Conservation (phyloP, 306 rosid species). For the Ochetophila trinervis region DNA sequence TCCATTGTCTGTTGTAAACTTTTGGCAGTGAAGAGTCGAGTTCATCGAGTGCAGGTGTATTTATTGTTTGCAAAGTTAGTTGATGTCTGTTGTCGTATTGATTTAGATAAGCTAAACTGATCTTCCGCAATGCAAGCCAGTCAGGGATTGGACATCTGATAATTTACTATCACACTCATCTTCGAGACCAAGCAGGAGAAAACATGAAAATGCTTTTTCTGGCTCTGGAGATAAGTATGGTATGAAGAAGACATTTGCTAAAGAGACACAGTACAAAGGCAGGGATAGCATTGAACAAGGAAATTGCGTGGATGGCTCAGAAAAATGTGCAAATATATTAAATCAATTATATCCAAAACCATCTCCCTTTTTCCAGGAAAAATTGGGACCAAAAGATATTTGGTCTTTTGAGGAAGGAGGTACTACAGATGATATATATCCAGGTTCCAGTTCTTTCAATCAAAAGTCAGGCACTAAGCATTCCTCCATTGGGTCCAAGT, state of each 20-base stretch:
- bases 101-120: slow-evolving; percentile 1
- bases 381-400: slow-evolving; percentile 31
- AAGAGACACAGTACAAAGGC: slow-evolving; percentile 10
- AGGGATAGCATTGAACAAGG: slow-evolving; percentile 8
- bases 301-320: slow-evolving; percentile 18
- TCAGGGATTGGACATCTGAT: slow-evolving; percentile 43
- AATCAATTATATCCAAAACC: slow-evolving; percentile 41
- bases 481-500: slow-evolving; percentile 36
- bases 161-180: slow-evolving; percentile 37
- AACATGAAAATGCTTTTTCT: slow-evolving; percentile 36
- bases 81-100: not conserved
- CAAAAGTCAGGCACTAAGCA: slow-evolving; percentile 42
- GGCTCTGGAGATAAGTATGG: slow-evolving; percentile 35
- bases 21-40: slow-evolving; percentile 80
- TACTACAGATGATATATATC: slow-evolving; percentile 36
- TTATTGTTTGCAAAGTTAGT: not conserved
- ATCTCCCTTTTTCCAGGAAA: slow-evolving; percentile 42
- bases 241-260: slow-evolving; percentile 23
- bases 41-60: slow-evolving; percentile 72
- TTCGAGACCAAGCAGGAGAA: slow-evolving; percentile 42
- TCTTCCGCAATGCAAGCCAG: slow-evolving; percentile 38
- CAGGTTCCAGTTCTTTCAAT: slow-evolving; percentile 38
- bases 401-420: slow-evolving; percentile 50
- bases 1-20: slow-evolving; percentile 22
- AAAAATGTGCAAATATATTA: slow-evolving; percentile 27